Conservation (phyloP, 306 rosid genomes). For the Glycyrrhiza uralensis region DNA sequence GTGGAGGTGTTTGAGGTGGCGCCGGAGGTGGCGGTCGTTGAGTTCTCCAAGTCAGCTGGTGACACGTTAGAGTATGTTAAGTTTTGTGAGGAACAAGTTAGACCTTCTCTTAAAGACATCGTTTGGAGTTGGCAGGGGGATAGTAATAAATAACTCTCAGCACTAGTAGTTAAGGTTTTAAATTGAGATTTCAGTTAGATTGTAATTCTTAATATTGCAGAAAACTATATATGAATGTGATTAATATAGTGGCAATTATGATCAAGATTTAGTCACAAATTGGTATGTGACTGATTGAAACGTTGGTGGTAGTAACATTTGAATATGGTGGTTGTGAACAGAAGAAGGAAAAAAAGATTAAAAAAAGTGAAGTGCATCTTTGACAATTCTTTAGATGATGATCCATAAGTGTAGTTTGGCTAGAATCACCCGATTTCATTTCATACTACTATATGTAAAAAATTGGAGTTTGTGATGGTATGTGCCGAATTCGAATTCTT, state of each 20-base stretch:
- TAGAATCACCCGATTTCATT: not conserved
- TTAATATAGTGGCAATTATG: too few relatives aligned
- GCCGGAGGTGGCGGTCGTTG: constrained; percentile 68
- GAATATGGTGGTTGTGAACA: too few relatives aligned
- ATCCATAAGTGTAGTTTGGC: not conserved
- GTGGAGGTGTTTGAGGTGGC: constrained; percentile 73
- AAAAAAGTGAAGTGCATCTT: too few relatives aligned
- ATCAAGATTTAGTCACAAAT: too few relatives aligned
- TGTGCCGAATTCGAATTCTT: too few relatives aligned
- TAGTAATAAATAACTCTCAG: not conserved
- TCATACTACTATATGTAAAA: not conserved
- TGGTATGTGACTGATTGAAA: too few relatives aligned
- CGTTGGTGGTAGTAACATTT: too few relatives aligned
- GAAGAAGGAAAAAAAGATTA: too few relatives aligned
- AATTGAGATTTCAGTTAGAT: too few relatives aligned
- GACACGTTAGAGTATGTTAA: constrained; percentile 67
- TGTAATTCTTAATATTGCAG: too few relatives aligned
- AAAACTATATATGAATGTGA: too few relatives aligned
- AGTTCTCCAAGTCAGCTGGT: constrained; percentile 59
- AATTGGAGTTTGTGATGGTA: not conserved
- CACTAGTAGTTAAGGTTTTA: not conserved
- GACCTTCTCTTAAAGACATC: constrained; percentile 82
- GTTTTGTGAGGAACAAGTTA: constrained; percentile 63
- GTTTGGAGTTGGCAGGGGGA: constrained; percentile 98
- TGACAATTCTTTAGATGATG: not conserved